Percentiles rank a stretch among this genome's conserved stretches.
Evolutionary conservation across 2,329 filamentous ascomycete species (phyloP).

Genomic region (Colletotrichum euphorbiae): DNA sequence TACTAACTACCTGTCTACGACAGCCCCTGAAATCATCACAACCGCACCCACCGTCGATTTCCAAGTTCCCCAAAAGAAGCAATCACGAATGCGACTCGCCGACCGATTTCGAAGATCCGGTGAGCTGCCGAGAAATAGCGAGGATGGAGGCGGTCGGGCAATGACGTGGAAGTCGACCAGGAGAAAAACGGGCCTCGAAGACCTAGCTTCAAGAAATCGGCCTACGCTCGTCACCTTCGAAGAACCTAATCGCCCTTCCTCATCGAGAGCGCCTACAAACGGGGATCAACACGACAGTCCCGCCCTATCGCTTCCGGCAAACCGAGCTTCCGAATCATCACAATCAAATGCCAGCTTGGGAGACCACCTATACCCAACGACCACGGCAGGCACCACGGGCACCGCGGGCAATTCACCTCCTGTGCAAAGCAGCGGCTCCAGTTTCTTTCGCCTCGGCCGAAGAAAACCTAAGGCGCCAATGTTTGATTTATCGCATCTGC

Average conservation of each 20-base stretch:
- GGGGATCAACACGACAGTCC: slow-evolving; percentile 28
- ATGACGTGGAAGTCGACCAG: slow-evolving; percentile 51
- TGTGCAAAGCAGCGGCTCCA: slow-evolving; percentile 71
- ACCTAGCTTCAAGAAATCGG: slow-evolving; percentile 45
- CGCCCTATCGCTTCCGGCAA: slow-evolving; percentile 22
- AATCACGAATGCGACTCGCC: slow-evolving; percentile 66
- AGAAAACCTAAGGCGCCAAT: slow-evolving; percentile 81
- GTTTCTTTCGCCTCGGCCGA: slow-evolving; percentile 85
- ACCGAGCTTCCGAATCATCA: slow-evolving; percentile 74
- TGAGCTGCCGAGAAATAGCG: slow-evolving; percentile 55
- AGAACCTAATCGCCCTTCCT: slow-evolving; percentile 64
- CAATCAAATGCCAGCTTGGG: slow-evolving; percentile 86
- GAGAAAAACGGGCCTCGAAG: slow-evolving; percentile 49
- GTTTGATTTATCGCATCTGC: slow-evolving; percentile 89
- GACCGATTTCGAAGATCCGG: slow-evolving; percentile 65
- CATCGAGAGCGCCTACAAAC: slow-evolving; percentile 47
- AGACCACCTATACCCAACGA: slow-evolving; percentile 72
- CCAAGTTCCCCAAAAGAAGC: slow-evolving; percentile 64
- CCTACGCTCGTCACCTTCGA: slow-evolving; percentile 60
- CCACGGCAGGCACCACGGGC: slow-evolving; percentile 63
- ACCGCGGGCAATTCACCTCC: slow-evolving; percentile 63
- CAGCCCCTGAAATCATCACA: slow-evolving; percentile 84
- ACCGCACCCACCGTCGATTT: slow-evolving; percentile 84
- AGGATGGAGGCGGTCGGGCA: slow-evolving; percentile 37
- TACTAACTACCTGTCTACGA: slow-evolving; percentile 29